Percentiles rank a stretch among this genome's conserved stretches.
phyloP scores from a whole-genome alignment of 176 grass and related monocot genomes.

The Raddia distichophylla region DNA sequence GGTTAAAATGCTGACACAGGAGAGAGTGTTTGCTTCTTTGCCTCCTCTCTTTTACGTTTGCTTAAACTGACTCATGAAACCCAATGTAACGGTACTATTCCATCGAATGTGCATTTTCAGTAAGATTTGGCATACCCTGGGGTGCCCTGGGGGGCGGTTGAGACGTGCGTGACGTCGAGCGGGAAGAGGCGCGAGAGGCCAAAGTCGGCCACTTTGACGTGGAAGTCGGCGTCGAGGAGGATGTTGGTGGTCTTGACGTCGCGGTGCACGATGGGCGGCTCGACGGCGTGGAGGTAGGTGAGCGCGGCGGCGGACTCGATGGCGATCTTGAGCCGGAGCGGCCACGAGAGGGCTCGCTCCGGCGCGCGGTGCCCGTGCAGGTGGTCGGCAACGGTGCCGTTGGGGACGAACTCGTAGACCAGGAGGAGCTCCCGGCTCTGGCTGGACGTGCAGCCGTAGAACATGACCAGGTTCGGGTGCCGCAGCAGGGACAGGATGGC shows the following conservation, averaged over 20 bases:
- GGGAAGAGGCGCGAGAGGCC: conserved; percentile 94
- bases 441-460: conserved; percentile 91
- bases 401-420: conserved; percentile 88
- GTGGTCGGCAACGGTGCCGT: conserved; percentile 90
- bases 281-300: conserved; percentile 77
- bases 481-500: conserved; percentile 77
- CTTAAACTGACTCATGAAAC: not conserved
- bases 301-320: conserved; percentile 85
- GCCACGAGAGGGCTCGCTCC: conserved; percentile 75
- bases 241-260: conserved; percentile 95
- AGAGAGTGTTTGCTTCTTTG: not conserved
- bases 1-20: not conserved
- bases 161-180: conserved; percentile 79
- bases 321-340: conserved; percentile 68
- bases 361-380: conserved; percentile 65
- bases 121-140: conserved; percentile 56
- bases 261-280: conserved; percentile 83
- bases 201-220: conserved; percentile 95
- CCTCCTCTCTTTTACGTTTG: not conserved
- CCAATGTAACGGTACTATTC: not conserved
- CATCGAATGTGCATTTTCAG: not conserved
- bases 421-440: conserved; percentile 80
- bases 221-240: conserved; percentile 73
- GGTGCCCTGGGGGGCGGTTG: conserved; percentile 86
- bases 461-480: conserved; percentile 82